A percentile compares a stretch with the other conserved stretches of the same genome.
Evolutionary conservation across 1,284 basidiomycete genomes (phyloP).

Genomic region (Exobasidium rhododendri): DNA sequence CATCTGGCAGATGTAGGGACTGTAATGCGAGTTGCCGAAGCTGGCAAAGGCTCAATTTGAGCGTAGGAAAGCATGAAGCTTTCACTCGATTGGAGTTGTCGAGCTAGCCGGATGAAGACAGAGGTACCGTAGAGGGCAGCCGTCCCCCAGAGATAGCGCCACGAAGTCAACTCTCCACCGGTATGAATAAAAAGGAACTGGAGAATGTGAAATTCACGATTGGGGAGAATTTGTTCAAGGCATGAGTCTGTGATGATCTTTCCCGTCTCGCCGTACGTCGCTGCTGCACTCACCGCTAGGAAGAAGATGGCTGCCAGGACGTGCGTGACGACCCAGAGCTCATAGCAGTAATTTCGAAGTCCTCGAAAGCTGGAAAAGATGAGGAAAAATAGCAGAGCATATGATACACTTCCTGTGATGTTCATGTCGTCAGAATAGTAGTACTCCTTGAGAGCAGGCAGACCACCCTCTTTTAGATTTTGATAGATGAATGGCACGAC

Average conservation of each 20-base stretch:
- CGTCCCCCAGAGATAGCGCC: conserved; percentile 31
- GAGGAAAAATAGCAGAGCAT: conserved; percentile 24
- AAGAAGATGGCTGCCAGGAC: conserved; percentile 34
- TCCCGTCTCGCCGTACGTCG: no score
- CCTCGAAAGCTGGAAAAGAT: conserved; percentile 33
- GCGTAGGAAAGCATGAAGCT: conserved; percentile 25
- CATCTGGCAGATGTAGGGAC: conserved; percentile 28
- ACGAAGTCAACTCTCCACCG: conserved; percentile 16
- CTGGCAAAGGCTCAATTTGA: conserved; percentile 22
- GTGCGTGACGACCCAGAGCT: conserved; percentile 48
- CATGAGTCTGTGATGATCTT: no score
- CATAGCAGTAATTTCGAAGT: conserved; percentile 42
- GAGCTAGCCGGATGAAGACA: conserved; percentile 28
- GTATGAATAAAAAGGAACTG: conserved; percentile 37
- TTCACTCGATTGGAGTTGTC: conserved; percentile 21
- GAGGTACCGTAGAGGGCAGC: conserved; percentile 30
- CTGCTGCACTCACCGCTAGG: conserved; percentile 18
- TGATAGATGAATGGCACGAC: conserved; percentile 43
- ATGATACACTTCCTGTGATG: conserved; percentile 35
- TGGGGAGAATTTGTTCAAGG: no score
- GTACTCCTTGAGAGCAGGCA: conserved; percentile 24
- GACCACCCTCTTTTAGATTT: conserved; percentile 31
- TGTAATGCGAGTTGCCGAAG: conserved; percentile 29
- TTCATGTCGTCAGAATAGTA: conserved; percentile 29
- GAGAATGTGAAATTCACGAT: no score